Evolutionary conservation across 1,284 basidiomycete species (phyloP).

Genomic region (Rhizoctonia solani): DNA sequence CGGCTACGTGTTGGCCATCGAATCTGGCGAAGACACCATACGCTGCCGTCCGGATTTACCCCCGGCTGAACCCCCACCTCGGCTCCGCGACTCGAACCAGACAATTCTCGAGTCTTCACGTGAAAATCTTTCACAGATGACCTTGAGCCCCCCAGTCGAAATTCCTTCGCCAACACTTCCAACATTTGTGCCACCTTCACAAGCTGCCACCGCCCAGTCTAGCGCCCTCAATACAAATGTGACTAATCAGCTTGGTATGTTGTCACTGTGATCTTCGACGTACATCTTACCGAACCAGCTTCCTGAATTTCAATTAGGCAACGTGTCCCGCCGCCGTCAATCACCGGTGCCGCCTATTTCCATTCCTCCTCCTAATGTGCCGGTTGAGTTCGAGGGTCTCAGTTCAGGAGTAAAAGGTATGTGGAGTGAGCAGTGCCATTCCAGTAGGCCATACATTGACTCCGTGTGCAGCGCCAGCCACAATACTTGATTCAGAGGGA

Average conservation of each 20-base stretch:
- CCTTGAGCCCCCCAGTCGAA: background rate
- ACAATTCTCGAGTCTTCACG: background rate
- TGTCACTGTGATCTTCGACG: background rate
- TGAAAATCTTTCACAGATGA: background rate
- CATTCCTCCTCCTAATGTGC: background rate
- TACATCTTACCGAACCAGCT: no score
- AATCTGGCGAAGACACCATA: conserved; percentile 7
- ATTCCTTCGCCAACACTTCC: background rate
- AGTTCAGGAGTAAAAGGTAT: no score
- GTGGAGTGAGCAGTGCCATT: background rate
- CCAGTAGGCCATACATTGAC: background rate
- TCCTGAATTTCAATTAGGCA: background rate
- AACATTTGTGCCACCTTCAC: background rate
- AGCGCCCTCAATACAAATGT: background rate
- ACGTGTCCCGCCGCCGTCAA: background rate
- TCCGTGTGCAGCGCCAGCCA: background rate
- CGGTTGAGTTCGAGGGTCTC: no score
- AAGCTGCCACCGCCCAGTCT: background rate
- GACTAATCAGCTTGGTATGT: background rate
- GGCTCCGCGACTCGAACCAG: background rate
- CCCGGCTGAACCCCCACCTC: background rate
- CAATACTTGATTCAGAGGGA: background rate
- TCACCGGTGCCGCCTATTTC: background rate
- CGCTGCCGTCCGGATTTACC: background rate
- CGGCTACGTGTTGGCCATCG: conserved; percentile 19